Evolutionary conservation across 2,329 filamentous ascomycete genomes (phyloP), one percentile per base, ranked within the genome.

Genomic region (Lecanoromycetidae sp.): DNA sequence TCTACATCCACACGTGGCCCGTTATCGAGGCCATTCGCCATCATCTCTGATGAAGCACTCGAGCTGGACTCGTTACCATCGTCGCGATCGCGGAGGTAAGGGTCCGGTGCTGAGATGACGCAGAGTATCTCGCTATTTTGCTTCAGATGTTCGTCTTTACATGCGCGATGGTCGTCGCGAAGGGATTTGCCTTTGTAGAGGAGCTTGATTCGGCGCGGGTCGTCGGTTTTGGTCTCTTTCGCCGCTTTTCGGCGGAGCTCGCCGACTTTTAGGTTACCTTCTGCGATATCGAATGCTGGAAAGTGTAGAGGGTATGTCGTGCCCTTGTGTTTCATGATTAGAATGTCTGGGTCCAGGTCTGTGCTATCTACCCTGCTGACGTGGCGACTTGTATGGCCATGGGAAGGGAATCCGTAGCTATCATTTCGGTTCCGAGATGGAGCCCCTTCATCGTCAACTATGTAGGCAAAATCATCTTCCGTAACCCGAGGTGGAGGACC

Each of bases 101-200:
- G 60, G 38, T 68, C 64, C 4, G n/a, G n/a, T n/a, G 65, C 23
- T n/a, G 44, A 48, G 17, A 71, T 63, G 32, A 71, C 67, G 44
- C 65, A 68, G 46, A 69, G 56, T 40, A 71, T 61, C 54, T 70
- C 65, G 3, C 67, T 70, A 42, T 71, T 63, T 52, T 71, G 69
- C 52, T 71, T 71, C 29, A 71, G 58, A 13, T 67, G 65, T 49
- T 69, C 67, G 29, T 61, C 56, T 50, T 63, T 65, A 47, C 68
- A 66, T 8, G 64, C 56, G 33, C 53, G 52, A 4, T 53, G 46
- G 53, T 71, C 63, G 49, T 69, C 59, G 44, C 65, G 66, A 40
- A 72, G 55, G 29, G 68, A 52, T 25, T 62, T 64, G 22, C 67
- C 67, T 56, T 71, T 71, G 57, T 71, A 72, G 4, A 71, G 57